Percentiles rank a stretch among this genome's conserved stretches.
phyloP scores from a whole-genome alignment of 768 basidiomycete genomes.

The Butyriboletus loyo region DNA sequence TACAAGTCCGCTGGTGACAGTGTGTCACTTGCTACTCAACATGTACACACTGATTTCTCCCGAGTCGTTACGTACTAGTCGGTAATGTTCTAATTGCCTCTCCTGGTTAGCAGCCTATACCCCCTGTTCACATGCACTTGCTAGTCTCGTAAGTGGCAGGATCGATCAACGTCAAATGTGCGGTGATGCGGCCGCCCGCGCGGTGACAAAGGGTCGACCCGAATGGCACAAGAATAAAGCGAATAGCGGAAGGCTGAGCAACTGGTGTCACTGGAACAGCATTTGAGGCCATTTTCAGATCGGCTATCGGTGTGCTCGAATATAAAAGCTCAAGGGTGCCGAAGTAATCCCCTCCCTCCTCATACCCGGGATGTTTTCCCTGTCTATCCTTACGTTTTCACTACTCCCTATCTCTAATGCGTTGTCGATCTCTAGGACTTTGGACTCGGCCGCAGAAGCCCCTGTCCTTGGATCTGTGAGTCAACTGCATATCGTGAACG shows the following conservation, averaged over 20 bases:
- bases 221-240: background rate
- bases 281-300: too few relatives aligned
- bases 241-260: background rate
- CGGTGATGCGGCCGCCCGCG: background rate
- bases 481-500: constrained; percentile 37
- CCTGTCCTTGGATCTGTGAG: constrained; percentile 19
- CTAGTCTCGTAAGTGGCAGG: background rate
- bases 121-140: background rate
- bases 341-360: background rate
- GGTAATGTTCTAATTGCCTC: background rate
- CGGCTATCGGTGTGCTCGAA: background rate
- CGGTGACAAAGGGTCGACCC: background rate
- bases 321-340: constrained; percentile 7
- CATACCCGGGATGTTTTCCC: background rate
- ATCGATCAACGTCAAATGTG: background rate
- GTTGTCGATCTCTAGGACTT: background rate
- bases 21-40: background rate
- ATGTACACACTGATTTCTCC: background rate
- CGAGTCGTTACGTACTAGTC: background rate
- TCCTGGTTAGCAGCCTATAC: too few relatives aligned
- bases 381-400: constrained; percentile 5
- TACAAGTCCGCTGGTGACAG: background rate
- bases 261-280: background rate
- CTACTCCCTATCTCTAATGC: constrained; percentile 8
- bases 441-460: background rate